A percentile compares a stretch with the other conserved stretches of the same genome.
Evolutionary conservation across 371 early-diverging fungal genomes (phyloP).

Genomic region (Choanephora cucurbitarum): DNA sequence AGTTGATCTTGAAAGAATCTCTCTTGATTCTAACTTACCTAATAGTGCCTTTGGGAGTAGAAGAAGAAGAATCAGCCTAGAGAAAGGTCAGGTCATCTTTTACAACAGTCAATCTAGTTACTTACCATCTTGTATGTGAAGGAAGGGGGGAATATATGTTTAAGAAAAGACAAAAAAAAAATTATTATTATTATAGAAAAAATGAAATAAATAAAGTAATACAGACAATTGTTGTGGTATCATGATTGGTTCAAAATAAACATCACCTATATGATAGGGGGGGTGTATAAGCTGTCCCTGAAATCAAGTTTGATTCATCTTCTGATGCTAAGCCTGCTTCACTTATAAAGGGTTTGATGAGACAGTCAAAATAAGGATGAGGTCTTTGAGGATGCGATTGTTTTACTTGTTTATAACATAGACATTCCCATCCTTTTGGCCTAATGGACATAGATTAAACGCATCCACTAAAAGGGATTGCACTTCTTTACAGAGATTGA

Average conservation of each 20-base stretch:
- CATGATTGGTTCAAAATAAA: conserved; percentile 12
- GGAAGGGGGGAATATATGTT: background rate
- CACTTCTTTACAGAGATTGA: conserved; percentile 74
- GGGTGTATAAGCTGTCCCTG: no score
- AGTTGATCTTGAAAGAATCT: no score
- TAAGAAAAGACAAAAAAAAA: background rate
- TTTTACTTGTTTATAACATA: conserved; percentile 87
- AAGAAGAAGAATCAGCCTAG: conserved; percentile 11
- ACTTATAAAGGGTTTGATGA: conserved; percentile 82
- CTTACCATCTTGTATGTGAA: conserved; percentile 10
- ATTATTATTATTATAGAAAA: background rate
- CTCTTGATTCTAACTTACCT: no score
- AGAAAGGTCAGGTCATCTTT: background rate
- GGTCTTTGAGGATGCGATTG: conserved; percentile 73
- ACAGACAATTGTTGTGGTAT: conserved; percentile 11
- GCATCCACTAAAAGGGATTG: conserved; percentile 87
- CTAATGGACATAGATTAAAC: conserved; percentile 85
- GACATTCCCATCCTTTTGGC: conserved; percentile 85
- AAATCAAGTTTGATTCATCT: conserved; percentile 22
- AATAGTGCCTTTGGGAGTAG: conserved; percentile 52
- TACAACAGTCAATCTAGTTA: background rate
- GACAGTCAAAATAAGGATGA: conserved; percentile 78
- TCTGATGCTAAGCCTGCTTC: conserved; percentile 43
- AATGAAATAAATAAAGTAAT: conserved; percentile 3
- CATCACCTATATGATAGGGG: no score